Conservation (phyloP, 768 basidiomycete species). For the Psilocybe cyanescens region DNA sequence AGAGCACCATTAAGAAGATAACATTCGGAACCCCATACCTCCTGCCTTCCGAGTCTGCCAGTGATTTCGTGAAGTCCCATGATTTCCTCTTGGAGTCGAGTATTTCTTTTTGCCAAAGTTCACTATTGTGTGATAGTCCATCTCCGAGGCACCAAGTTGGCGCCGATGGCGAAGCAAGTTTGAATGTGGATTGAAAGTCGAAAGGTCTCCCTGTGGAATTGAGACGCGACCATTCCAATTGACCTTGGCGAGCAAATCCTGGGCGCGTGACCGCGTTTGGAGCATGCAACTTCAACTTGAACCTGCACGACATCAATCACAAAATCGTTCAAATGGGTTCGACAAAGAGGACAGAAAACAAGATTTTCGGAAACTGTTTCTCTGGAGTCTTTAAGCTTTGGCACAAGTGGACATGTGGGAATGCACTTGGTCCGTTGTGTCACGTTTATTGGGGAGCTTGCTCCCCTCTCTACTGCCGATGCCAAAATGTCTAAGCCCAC, state of each 20-base stretch:
- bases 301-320: background rate
- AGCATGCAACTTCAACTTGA: background rate
- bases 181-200: conserved; percentile 30
- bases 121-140: conserved; percentile 27
- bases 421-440: background rate
- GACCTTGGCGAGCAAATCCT: background rate
- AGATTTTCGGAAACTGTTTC: too few relatives aligned
- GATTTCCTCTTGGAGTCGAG: conserved; percentile 34
- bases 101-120: conserved; percentile 26
- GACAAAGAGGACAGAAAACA: too few relatives aligned
- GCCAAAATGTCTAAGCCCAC: too few relatives aligned
- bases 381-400: background rate
- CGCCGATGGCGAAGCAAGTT: conserved; percentile 39
- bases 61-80: conserved; percentile 39
- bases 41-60: background rate
- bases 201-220: conserved; percentile 23
- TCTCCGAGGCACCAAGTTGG: conserved; percentile 48
- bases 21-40: background rate
- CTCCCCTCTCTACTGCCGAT: too few relatives aligned
- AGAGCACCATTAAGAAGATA: background rate
- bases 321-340: background rate
- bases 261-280: conserved; percentile 16
- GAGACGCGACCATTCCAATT: conserved; percentile 5
- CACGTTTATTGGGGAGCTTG: too few relatives aligned
- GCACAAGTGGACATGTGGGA: background rate